Conservation (phyloP, 2,329 filamentous ascomycete genomes). For the Chrysosporium queenslandicum region DNA sequence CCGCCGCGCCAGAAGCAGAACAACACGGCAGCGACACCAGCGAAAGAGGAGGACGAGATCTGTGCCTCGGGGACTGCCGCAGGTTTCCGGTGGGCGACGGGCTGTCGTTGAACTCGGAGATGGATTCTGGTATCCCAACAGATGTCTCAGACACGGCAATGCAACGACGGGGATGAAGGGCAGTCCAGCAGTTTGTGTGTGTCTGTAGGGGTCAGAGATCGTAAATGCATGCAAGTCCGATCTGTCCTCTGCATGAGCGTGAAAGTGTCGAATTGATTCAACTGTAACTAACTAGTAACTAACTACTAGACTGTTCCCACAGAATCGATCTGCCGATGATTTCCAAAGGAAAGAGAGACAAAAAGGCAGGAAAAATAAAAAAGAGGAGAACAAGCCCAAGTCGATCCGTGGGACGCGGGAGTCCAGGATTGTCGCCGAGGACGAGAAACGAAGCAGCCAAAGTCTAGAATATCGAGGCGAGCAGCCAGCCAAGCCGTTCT, state of each 20-base stretch:
- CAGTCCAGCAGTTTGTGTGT: not conserved
- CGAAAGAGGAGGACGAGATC: no score
- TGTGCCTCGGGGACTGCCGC: not conserved
- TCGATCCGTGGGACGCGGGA: no score
- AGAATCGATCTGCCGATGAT: no score
- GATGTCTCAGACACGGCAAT: constrained; percentile 6
- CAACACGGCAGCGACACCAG: no score
- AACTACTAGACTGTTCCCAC: no score
- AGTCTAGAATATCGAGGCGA: no score
- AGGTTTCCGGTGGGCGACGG: not conserved
- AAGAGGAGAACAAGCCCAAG: not conserved
- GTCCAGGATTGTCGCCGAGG: no score
- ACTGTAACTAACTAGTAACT: no score
- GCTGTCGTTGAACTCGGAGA: no score
- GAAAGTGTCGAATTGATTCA: no score
- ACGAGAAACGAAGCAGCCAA: no score
- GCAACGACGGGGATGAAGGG: constrained; percentile 5
- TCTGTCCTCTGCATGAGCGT: constrained; percentile 9
- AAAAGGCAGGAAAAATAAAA: not conserved
- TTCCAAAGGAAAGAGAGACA: no score
- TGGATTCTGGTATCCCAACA: not conserved
- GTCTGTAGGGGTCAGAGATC: not conserved
- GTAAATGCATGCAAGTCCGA: constrained; percentile 10
- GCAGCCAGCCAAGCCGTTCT: not conserved
- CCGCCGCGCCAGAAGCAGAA: not conserved